phyloP scores from a whole-genome alignment of 1,284 basidiomycete genomes.

The Heterobasidion parviporum region DNA sequence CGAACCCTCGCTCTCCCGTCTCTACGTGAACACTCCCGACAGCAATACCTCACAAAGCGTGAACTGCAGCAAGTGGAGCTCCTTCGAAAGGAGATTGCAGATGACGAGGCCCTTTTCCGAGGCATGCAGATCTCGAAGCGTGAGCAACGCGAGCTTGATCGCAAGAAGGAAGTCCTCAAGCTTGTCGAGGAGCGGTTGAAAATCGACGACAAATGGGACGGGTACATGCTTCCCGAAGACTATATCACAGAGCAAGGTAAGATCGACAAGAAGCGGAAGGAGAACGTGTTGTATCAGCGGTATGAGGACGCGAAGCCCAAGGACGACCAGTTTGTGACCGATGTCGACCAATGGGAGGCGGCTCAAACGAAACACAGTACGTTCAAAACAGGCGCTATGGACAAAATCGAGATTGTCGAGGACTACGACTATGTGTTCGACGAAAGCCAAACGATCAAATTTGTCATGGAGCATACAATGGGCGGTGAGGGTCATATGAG shows the following conservation, averaged over 20 bases:
- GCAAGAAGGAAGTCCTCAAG: slow-evolving; percentile 88
- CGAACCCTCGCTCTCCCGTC: slow-evolving; percentile 76
- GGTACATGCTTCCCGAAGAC: slow-evolving; percentile 92
- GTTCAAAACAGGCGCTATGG: slow-evolving; percentile 84
- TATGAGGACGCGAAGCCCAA: slow-evolving; percentile 89
- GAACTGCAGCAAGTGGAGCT: slow-evolving; percentile 95
- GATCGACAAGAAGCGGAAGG: slow-evolving; percentile 95
- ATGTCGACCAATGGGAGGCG: slow-evolving; percentile 95
- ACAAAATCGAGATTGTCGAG: slow-evolving; percentile 74
- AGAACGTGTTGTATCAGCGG: slow-evolving; percentile 88
- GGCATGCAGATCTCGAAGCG: slow-evolving; percentile 86
- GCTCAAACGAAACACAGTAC: slow-evolving; percentile 87
- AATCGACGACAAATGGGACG: slow-evolving; percentile 92
- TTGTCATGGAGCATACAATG: slow-evolving; percentile 80
- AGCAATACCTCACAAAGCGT: slow-evolving; percentile 94
- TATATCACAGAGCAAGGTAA: slow-evolving; percentile 99
- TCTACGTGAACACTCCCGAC: slow-evolving; percentile 78
- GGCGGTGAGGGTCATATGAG: slow-evolving; percentile 67
- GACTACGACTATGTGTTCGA: slow-evolving; percentile 98
- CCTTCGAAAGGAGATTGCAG: slow-evolving; percentile 85
- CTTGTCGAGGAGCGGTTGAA: slow-evolving; percentile 91
- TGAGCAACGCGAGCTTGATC: slow-evolving; percentile 76
- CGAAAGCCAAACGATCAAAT: slow-evolving; percentile 93
- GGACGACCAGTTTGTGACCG: slow-evolving; percentile 89
- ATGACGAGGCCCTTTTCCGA: slow-evolving; percentile 82